Conservation (phyloP, 2,329 filamentous ascomycete species). For the Colletotrichum navitas region DNA sequence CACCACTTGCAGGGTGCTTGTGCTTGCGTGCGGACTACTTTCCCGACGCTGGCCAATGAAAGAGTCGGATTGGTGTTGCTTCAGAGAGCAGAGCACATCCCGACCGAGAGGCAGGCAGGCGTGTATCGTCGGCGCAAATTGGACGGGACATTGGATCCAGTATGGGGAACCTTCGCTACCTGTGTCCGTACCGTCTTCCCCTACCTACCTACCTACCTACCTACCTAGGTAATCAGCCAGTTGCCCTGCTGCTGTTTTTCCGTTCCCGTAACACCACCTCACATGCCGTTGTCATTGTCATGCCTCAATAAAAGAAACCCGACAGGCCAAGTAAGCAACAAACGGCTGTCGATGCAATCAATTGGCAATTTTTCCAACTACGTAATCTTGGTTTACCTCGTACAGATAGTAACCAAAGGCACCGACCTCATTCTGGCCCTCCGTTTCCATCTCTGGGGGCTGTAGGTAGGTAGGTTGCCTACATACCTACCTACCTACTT, state of each 20-base stretch:
- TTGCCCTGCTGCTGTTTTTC: not conserved
- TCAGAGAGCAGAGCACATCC: slow-evolving; percentile 7
- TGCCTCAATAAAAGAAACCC: not conserved
- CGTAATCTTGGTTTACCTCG: not conserved
- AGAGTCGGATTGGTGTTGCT: slow-evolving; percentile 8
- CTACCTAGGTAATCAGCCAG: no score
- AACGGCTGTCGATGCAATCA: slow-evolving; percentile 14
- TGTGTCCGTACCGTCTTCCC: not conserved
- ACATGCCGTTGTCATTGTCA: not conserved
- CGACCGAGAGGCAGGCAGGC: not conserved
- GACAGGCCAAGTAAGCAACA: not conserved
- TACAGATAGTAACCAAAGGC: no score
- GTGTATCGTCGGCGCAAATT: slow-evolving; percentile 30
- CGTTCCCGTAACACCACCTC: slow-evolving; percentile 1
- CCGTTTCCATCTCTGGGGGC: no score
- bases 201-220: no score
- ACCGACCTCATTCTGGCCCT: no score
- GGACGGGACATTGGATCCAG: slow-evolving; percentile 39
- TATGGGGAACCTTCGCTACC: not conserved
- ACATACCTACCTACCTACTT: not conserved
- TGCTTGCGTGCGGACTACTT: not conserved
- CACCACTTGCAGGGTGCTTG: slow-evolving; percentile 25
- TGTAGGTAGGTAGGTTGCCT: no score
- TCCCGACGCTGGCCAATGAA: slow-evolving; percentile 7
- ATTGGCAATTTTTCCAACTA: not conserved